Evolutionary conservation across 441 rosid genomes (phyloP).

Genomic region (Pelargonium australe): DNA sequence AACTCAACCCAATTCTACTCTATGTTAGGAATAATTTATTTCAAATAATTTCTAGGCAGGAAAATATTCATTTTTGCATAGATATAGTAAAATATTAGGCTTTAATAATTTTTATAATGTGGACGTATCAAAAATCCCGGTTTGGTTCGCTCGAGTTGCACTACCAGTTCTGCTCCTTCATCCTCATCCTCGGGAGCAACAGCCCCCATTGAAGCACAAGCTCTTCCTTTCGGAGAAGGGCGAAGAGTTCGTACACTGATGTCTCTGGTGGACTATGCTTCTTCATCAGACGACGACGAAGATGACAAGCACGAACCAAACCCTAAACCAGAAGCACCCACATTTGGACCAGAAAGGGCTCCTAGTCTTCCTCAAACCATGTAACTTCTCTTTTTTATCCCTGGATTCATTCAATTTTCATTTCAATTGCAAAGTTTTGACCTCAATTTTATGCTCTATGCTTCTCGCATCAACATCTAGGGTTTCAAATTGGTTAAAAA

Average conservation of each 20-base stretch:
- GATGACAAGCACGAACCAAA: slow-evolving; percentile 13
- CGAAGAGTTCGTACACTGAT: slow-evolving; percentile 16
- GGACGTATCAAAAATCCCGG: no score
- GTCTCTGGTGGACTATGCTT: slow-evolving; percentile 65
- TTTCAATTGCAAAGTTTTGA: neutral
- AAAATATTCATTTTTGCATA: no score
- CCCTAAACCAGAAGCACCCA: slow-evolving; percentile 6
- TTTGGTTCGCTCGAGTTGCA: no score
- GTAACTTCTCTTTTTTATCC: neutral
- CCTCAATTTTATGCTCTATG: neutral
- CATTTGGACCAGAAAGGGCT: slow-evolving; percentile 10
- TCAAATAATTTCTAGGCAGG: no score
- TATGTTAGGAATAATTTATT: no score
- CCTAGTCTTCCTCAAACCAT: neutral
- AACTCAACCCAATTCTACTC: no score
- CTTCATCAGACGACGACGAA: slow-evolving; percentile 54
- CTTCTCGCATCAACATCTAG: neutral
- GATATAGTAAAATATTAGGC: no score
- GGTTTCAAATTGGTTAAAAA: neutral
- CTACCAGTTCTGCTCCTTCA: no score
- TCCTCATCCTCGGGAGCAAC: no score
- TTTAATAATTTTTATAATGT: no score
- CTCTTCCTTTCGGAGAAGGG: no score
- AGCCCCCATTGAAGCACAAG: no score
- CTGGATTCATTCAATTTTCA: neutral